Evolutionary conservation across 2,329 filamentous ascomycete genomes (phyloP), one percentile per base, ranked within the genome.

Genomic region (Drechslerella coelobrocha): DNA sequence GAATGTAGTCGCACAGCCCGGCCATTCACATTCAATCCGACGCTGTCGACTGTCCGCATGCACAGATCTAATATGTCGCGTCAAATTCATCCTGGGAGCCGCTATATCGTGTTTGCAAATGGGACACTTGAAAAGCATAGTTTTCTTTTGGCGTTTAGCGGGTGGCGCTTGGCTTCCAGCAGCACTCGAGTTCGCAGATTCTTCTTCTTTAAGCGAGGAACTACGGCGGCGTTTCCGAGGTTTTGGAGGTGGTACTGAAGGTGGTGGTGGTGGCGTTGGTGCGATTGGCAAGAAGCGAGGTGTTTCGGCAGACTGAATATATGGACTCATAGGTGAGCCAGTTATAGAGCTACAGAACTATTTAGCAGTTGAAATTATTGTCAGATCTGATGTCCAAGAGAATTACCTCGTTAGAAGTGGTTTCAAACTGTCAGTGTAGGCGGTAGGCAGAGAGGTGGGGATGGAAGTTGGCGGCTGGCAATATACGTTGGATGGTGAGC

Each of bases 41-140:
- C 66, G 59, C 29, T 62, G 59, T 14, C 66, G 51, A n/a, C 66
- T 71, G 31, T 71, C 66, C 34, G 66, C 66, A 21, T 71, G 66
- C 3, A 71, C 66, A 19, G 66, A 63, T 24, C 52, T 62, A 14
- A 71, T 63, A n/a, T 71, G 66, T 9, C 66, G 59, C 21, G 66
- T 71, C 7, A 71, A 59, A 19, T 71, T 71, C 66, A 71, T 71
- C 23, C 66, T 56, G 12, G 66, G 66, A 26, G 66, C 66, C 29
- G 66, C 66, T 24, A 71, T 71, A 37, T 63, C 66, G 47, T 71
- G 59, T 45, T 63, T 63, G 53, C 66, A 71, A 29, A 71, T 71
- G 21, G 19, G 66, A 29, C 66, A 71, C 24, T 63, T 62, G 54
- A 71, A 71, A 19, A 63, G 23, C 59, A 71, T 71, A 2, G 66